Conservation (phyloP, 2,329 filamentous ascomycete species). For the Pseudocercospora musae region DNA sequence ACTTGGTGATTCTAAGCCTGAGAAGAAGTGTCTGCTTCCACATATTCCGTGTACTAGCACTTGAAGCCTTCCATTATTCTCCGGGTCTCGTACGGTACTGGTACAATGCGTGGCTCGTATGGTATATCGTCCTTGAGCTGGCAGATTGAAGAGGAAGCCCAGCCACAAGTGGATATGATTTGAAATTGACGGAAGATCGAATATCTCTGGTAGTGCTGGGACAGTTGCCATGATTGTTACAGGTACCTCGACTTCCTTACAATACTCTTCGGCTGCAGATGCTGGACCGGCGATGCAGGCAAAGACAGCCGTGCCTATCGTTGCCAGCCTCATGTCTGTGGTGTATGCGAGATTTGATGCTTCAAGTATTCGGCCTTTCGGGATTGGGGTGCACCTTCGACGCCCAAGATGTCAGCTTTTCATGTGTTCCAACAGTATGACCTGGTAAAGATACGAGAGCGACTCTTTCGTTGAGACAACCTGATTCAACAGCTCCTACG, state of each 20-base stretch:
- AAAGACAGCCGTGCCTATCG: background rate
- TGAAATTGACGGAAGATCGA: background rate
- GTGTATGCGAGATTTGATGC: background rate
- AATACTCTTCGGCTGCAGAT: background rate
- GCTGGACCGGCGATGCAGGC: background rate
- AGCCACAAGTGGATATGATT: background rate
- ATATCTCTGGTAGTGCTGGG: background rate
- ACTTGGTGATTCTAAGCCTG: background rate
- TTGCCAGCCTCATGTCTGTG: background rate
- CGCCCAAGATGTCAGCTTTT: background rate
- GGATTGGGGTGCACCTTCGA: background rate
- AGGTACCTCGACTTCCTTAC: background rate
- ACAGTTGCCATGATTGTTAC: background rate
- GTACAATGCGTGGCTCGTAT: conserved; percentile 2
- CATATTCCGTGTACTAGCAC: conserved; percentile 1
- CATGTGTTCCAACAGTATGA: background rate
- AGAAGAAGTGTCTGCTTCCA: background rate
- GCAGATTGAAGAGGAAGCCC: background rate
- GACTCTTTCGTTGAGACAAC: background rate
- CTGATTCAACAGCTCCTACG: background rate
- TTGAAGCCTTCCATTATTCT: background rate
- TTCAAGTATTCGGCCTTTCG: background rate
- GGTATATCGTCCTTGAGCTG: background rate
- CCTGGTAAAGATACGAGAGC: background rate
- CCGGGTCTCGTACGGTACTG: background rate